Evolutionary conservation across 148 eudicot species (phyloP), one percentile per base, ranked within the genome.

Genomic region (Rhododendron simsii): DNA sequence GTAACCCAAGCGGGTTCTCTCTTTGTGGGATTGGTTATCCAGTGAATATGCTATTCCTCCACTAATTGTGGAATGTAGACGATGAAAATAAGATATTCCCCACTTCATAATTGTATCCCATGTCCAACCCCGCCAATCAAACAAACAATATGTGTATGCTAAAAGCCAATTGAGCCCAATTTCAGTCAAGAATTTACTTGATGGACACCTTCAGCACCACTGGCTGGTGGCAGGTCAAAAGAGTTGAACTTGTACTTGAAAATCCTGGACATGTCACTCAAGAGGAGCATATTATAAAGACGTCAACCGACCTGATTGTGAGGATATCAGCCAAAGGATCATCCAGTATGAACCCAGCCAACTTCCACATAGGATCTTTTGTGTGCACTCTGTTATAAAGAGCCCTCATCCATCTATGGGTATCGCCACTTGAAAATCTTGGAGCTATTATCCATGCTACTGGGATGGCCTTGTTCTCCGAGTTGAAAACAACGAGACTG

Each of bases 391-490:
- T 88, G 88, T 96, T 96, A 88, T 86, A 90, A 83, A 96, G 96
- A 89, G 99, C 98, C 87, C 99, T 92, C 98, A 94, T 96, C 99
- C 98, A 96, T 91, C 92, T 92, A 88, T 90, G 92, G 33, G 93
- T 9, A 87, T 95, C 98, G 35, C 79, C 87, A 59, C 88, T 87
- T 82, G 93, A 79, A 91, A 90, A 92, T 85, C 92, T 89, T n/a
- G 99, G 96, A 30, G 96, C 89, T 87, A 96, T 92, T 39, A 95
- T 90, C 98, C 99, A 96, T 26, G 98, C 99, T 51, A 95, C 98
- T 57, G 99, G 99, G 67, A 96, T 94, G 50, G 98, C 98, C 92
- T 96, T 95, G 95, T 94, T 95, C 91, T 95, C 98, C 65, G 92
- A 93, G 92, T 95, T 93, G 91, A 96, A 95, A 89, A 94, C 98